A percentile compares a stretch with the other conserved stretches of the same genome.
Conservation (phyloP, 352 stramenopile species). For the Pythium monospermum region DNA sequence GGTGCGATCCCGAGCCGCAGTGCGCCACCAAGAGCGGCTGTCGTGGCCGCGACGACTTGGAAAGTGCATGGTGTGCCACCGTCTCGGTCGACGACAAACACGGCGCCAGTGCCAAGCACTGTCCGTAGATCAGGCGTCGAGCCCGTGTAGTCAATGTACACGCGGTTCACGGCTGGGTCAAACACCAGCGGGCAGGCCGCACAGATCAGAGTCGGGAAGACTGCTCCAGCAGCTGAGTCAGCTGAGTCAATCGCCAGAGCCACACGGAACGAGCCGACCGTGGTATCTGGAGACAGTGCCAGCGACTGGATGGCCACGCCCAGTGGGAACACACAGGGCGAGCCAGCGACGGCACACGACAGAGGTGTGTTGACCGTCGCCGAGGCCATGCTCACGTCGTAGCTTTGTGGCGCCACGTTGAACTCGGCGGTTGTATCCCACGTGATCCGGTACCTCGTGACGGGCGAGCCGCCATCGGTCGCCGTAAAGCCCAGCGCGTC, state of each 20-base stretch:
- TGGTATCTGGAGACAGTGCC: slow-evolving; percentile 54
- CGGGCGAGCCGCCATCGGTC: slow-evolving; percentile 41
- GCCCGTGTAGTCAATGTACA: slow-evolving; percentile 64
- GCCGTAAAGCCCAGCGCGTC: slow-evolving; percentile 64
- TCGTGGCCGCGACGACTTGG: slow-evolving; percentile 34
- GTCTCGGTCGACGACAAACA: slow-evolving; percentile 53
- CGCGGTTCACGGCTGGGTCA: slow-evolving; percentile 21
- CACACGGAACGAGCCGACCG: slow-evolving; percentile 65
- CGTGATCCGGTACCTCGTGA: slow-evolving; percentile 62
- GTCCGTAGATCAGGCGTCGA: slow-evolving; percentile 54
- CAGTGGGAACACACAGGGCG: slow-evolving; percentile 82
- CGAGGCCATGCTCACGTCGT: slow-evolving; percentile 52
- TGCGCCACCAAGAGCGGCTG: slow-evolving; percentile 16
- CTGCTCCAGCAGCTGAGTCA: slow-evolving; percentile 6
- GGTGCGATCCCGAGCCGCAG: slow-evolving; percentile 40
- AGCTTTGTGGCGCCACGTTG: slow-evolving; percentile 27
- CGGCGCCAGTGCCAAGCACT: slow-evolving; percentile 67
- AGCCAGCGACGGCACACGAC: slow-evolving; percentile 24
- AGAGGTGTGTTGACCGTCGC: slow-evolving; percentile 8
- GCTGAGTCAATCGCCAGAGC: slow-evolving; percentile 28
- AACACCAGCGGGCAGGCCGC: slow-evolving; percentile 38
- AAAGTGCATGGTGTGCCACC: slow-evolving; percentile 43
- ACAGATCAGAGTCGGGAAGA: slow-evolving; percentile 34
- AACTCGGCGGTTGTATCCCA: slow-evolving; percentile 53
- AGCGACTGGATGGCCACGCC: slow-evolving; percentile 91